Percentiles rank a stretch among this genome's conserved stretches.
Evolutionary conservation across 2,329 filamentous ascomycete genomes (phyloP).

Genomic region (Penicillium sumatraense): DNA sequence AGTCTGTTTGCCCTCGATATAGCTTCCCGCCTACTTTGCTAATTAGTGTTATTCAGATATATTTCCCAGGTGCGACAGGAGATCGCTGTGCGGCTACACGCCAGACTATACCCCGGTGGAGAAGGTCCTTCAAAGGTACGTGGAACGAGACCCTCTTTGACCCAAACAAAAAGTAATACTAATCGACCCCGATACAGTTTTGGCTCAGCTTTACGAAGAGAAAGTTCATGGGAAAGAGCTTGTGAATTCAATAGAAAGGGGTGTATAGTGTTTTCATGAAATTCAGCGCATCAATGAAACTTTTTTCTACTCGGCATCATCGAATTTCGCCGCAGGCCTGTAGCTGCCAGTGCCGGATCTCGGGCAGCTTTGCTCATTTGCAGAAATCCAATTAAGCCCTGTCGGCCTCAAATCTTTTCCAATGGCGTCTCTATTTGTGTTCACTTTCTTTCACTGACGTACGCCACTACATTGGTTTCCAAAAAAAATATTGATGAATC

Average conservation of each 20-base stretch:
- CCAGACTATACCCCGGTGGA: conserved; percentile 81
- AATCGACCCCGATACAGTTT: conserved; percentile 71
- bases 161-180: conserved; percentile 18
- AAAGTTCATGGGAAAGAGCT: conserved; percentile 98
- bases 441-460: too few species aligned
- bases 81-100: conserved; percentile 78
- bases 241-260: conserved; percentile 55
- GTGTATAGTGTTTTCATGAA: conserved; percentile 33
- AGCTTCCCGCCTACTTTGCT: not conserved
- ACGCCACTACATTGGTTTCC: not conserved
- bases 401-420: not conserved
- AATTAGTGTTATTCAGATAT: conserved; percentile 38
- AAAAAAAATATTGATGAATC: conserved; percentile 4
- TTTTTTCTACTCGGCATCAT: conserved; percentile 20
- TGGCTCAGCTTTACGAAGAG: conserved; percentile 99
- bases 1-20: conserved; percentile 59
- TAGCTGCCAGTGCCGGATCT: conserved; percentile 16
- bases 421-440: too few species aligned
- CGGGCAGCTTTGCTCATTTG: conserved; percentile 10
- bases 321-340: not conserved
- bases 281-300: conserved; percentile 29
- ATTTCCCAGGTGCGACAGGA: conserved; percentile 93
- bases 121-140: conserved; percentile 67
- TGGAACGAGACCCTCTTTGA: conserved; percentile 1
- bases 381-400: not conserved